Percentiles rank a stretch among this genome's conserved stretches.
phyloP scores from a whole-genome alignment of 2,329 filamentous ascomycete genomes.

The Scytalidium sp. region DNA sequence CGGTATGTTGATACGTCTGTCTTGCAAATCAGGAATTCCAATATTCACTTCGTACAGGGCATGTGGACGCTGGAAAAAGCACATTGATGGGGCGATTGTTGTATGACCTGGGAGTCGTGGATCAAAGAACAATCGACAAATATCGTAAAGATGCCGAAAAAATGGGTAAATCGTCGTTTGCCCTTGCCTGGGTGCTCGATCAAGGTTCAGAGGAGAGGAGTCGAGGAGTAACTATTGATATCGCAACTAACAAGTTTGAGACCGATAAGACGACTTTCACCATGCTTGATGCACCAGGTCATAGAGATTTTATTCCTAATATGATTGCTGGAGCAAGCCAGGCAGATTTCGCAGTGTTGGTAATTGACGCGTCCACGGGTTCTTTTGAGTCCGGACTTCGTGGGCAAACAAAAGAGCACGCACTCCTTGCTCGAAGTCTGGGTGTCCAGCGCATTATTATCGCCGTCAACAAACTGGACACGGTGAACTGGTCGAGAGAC shows the following conservation, averaged over 20 bases:
- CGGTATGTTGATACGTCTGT: slow-evolving; percentile 49
- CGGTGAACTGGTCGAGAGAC: slow-evolving; percentile 75
- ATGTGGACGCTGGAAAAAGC: slow-evolving; percentile 97
- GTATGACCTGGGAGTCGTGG: slow-evolving; percentile 82
- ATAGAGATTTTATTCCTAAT: slow-evolving; percentile 94
- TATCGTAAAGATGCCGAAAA: slow-evolving; percentile 85
- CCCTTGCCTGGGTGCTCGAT: slow-evolving; percentile 95
- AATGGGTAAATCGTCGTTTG: slow-evolving; percentile 93
- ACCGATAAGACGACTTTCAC: slow-evolving; percentile 86
- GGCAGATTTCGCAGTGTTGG: slow-evolving; percentile 91
- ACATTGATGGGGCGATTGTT: slow-evolving; percentile 95
- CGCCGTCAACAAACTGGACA: slow-evolving; percentile 94
- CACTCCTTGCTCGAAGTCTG: slow-evolving; percentile 83
- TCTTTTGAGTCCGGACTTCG: slow-evolving; percentile 92
- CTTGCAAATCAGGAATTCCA: slow-evolving; percentile 3
- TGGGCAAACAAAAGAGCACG: slow-evolving; percentile 93
- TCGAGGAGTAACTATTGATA: slow-evolving; percentile 93
- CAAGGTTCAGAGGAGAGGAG: slow-evolving; percentile 85
- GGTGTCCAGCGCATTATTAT: slow-evolving; percentile 86
- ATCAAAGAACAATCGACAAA: slow-evolving; percentile 83
- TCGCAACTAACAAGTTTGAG: slow-evolving; percentile 91
- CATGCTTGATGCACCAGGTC: slow-evolving; percentile 91
- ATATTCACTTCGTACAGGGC: slow-evolving; percentile 51
- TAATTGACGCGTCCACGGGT: slow-evolving; percentile 86
- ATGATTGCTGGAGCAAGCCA: slow-evolving; percentile 98